Evolutionary conservation across 1,284 basidiomycete genomes (phyloP), one percentile per base, ranked within the genome.

Genomic region (Xerocomus nothofagi): DNA sequence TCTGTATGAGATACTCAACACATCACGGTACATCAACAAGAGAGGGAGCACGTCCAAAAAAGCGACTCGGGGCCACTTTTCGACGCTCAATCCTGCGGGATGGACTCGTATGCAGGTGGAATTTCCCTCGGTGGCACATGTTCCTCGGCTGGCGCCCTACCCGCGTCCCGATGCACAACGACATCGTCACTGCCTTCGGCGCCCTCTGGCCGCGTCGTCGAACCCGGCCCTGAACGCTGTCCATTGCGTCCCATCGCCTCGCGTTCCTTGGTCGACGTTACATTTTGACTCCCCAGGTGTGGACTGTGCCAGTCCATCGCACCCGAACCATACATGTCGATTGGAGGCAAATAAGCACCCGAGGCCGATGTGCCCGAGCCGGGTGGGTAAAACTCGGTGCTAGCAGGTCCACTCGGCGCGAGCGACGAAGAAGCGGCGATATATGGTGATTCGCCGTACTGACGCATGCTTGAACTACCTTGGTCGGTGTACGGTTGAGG

Each of bases 31-130:
- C 36, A 31, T 27, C 23, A 29, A 24, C 6, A 26, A 21, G 18
- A 27, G 43, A 21, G 23, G 20, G 15, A 20, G 30, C 9, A 8
- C 7, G 23, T 43, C 33, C 32, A 15, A 32, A 23, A 20, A 26
- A 29, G 21, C 15, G 5, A 17, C 39, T 39, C 33, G 31, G 10
- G 24, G 27, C 21, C 41, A 56, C 24, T 20, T 37, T 51, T 23
- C 37, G 27, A 32, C 4, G 37, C 32, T 54, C 47, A 60, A 21
- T 63, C 59, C 17, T 39, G 59, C 36, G 29, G 50, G 29, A 66
- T 69, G 6, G 67, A 69, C 0, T 68, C 66, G 42, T 68, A 68
- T 1, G 67, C 38, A 9, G 66, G 68, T 0, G 66, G 66, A 11
- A 68, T 68, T 51, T 68, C 68, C 20, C 52, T 57, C 7, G 57